Evolutionary conservation across 495 filamentous ascomycete species (phyloP), one percentile per base, ranked within the genome.

Genomic region (Cetradonia linearis): DNA sequence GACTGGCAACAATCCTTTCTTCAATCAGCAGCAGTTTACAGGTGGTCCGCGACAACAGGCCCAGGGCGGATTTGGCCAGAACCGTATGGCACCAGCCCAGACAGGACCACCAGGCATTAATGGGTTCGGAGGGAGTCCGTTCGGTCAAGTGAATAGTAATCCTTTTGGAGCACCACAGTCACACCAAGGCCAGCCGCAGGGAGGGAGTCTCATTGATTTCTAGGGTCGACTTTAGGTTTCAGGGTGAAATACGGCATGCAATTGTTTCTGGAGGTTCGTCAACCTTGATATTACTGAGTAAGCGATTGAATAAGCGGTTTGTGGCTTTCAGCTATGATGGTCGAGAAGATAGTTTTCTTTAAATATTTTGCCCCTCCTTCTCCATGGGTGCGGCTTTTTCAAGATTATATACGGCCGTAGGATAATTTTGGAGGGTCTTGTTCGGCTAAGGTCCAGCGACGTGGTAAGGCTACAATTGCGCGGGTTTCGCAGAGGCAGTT

Each of bases 1-100:
- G 34, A 92, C 89, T 5, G 91, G 91, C 57, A 95, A 80, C 74
- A 97, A 97, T 68, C 94, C 94, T 7, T 99, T 96, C 76, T 79
- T 92, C 57, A 79, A 81, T 60, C 78, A 81, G 58, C 91, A 93
- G 58, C 91, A 93, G 65, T 90, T 85, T 61, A 93, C 89, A 0
- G 89, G 89, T 10, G 80, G 86, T 72, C 90, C 90, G 8, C 74
- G 74, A 25, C 81, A 82, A n/a, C 64, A 66, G 48, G 72, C 71
- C 23, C 64, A 68, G 46, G 72, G 71, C 20, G 69, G 70, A 8
- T 76, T 73, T 62, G 69, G 59, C 28, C 73, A 72, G 52, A 72
- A 67, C 55, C 67, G 69, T 56, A 77, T 89, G 71, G 75, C 84
- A 70, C 88, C 88, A 28, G 84, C 86, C n/a, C 84, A 87, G 58